Base-by-base conservation (phyloP, 2,329 filamentous ascomycete genomes). In the Emergomyces pasteurianus region DNA sequence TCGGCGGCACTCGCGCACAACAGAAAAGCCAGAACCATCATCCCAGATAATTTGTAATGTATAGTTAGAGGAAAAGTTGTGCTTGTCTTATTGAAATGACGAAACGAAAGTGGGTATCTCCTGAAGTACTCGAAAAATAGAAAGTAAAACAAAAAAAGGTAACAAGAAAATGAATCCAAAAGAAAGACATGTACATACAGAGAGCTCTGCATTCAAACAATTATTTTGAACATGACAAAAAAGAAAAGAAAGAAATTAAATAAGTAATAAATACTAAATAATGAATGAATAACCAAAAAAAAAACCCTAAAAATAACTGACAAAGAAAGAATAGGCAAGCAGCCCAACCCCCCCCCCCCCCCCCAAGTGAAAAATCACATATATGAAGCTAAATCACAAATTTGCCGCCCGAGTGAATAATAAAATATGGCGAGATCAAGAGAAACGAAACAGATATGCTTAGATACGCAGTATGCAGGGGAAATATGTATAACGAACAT, bases 401-500 rank as follows among this genome's bases (percentile, higher is more conserved):
- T 42, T 21, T 56, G 53, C 53, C 53, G 38, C 53, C 53, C 36
- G 43, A 42, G 53, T 36, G 23, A 21, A 42, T 50, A 12, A 50
- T 43, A 14, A 38, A 12, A 8, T 6, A 42, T 16, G 23, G 43
- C 26, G 18, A 42, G 31, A 4, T 3, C 3, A 56, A 56, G 31
- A 12, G 14, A 38, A 56, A n/a, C n/a, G n/a, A n/a, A n/a, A n/a
- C 31, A 26, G 23, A 18, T 26, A 55, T 34, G 26, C 43, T 14
- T 31, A 43, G 14, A 14, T 56, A 53, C 4, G 26, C 16, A 38
- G 23, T 53, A 53, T 53, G 38, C n/a, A 21, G 43, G 43, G 36
- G 28, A 2, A 56, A 56, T 56, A 42, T 56, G 54, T 56, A 56
- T 42, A 56, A 31, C 21, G 38, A 56, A 56, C 31, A 56, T 56